phyloP scores from a whole-genome alignment of 768 basidiomycete genomes.

The Calocera cornea region DNA sequence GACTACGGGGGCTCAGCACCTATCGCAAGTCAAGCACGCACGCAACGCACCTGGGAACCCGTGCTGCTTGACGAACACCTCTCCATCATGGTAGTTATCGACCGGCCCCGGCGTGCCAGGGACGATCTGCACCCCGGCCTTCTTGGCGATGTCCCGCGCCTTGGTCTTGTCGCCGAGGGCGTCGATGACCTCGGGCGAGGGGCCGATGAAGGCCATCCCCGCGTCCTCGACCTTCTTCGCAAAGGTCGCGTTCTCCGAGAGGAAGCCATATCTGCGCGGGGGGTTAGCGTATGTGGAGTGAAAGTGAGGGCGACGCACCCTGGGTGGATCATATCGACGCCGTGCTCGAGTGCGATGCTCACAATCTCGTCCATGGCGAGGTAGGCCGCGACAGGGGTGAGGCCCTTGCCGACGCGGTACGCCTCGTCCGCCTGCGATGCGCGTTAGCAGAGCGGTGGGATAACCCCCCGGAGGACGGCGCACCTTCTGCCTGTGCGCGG shows the following conservation, averaged over 20 bases:
- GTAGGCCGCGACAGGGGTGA: slow-evolving; percentile 94
- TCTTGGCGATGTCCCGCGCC: slow-evolving; percentile 79
- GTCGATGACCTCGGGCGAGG: slow-evolving; percentile 91
- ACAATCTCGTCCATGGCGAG: slow-evolving; percentile 97
- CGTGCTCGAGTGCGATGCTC: slow-evolving; percentile 88
- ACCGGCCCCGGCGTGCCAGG: slow-evolving; percentile 98
- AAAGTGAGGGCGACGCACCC: slow-evolving; percentile 40
- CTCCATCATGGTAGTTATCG: slow-evolving; percentile 59
- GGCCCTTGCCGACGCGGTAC: slow-evolving; percentile 91
- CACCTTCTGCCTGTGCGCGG: slow-evolving; percentile 95
- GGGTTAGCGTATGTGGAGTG: background rate
- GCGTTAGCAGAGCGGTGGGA: background rate
- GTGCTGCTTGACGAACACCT: slow-evolving; percentile 83
- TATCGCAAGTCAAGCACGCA: background rate
- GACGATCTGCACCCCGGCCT: slow-evolving; percentile 86
- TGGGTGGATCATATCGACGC: slow-evolving; percentile 99
- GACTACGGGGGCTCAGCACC: slow-evolving; percentile 34
- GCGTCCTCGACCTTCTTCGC: slow-evolving; percentile 98
- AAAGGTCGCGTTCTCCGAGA: slow-evolving; percentile 92
- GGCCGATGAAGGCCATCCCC: slow-evolving; percentile 93
- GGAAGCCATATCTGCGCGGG: slow-evolving; percentile 72
- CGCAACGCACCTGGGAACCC: slow-evolving; percentile 74
- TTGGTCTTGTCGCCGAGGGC: slow-evolving; percentile 98
- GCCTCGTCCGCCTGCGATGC: slow-evolving; percentile 79
- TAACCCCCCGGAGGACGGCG: background rate